Base-by-base conservation (phyloP, 208 protist genomes). In the Crithidia thermophila region DNA sequence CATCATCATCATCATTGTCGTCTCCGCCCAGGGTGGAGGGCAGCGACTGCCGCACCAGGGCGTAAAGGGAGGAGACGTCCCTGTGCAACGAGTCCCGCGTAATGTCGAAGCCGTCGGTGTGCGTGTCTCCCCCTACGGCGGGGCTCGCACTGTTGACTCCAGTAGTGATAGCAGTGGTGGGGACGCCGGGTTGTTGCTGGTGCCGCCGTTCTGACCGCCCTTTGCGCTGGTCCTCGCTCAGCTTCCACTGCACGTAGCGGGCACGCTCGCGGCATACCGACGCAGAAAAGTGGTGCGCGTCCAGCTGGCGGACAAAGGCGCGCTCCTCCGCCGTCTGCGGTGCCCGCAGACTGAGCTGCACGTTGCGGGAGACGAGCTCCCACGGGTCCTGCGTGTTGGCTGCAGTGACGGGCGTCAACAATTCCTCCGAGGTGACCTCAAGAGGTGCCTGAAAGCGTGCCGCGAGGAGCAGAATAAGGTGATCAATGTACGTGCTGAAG, bases 401-500 rank as follows among this genome's bases (percentile, higher is more conserved):
- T 10, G 21, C 77, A 27, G 33, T n/a, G 4, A 28, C 57, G 39
- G 51, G 60, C 0, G 67, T 8, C 2, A 74, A 57, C 33, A 72
- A 21, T 2, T 70, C 64, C 9, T 65, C 45, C 10, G 34, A 36
- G 7, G 49, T 55, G n/a, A 60, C 50, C 20, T 87, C 68, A 10
- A 92, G 57, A 9, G 86, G 73, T 2, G 83, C 84, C 52, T 84
- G 53, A 67, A 90, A 94, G 58, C 91, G 87, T 3, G 82, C 86
- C 20, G 85, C 84, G 18, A 93, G 77, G n/a, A 96, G 67, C 14
- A 96, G 49, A 67, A 96, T 93, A 45, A 90, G 90, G 57, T 96
- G 79, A 57, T 96, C 91, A 62, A 96, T 81, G 62, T 93, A 96
- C 10, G 51, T 58, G 63, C 74, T 87, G 46, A 93, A 87, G 8